Evolutionary conservation across 345 rosid genomes (phyloP).

Genomic region (Combretum micranthum): DNA sequence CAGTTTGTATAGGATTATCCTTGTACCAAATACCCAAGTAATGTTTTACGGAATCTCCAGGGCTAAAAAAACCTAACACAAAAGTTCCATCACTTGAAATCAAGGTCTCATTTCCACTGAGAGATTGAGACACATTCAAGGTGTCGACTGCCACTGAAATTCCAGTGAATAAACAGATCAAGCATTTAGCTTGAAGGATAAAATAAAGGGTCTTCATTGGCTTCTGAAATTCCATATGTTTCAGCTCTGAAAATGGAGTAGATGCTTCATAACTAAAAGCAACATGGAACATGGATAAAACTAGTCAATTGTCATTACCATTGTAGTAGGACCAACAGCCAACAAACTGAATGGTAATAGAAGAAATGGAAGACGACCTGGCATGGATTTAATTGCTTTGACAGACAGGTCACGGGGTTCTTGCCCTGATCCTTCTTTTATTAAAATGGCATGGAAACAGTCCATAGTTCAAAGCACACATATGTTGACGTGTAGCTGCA

Average conservation of each 20-base stretch:
- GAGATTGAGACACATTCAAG: background rate
- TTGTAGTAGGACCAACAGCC: too few relatives aligned
- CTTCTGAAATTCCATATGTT: background rate
- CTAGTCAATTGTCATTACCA: too few relatives aligned
- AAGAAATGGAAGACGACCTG: too few relatives aligned
- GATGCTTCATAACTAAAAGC: too few relatives aligned
- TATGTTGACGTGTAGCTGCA: too few relatives aligned
- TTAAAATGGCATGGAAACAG: too few relatives aligned
- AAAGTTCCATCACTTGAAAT: constrained; percentile 18
- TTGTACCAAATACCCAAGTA: constrained; percentile 46
- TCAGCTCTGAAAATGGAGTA: background rate
- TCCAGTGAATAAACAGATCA: constrained; percentile 2
- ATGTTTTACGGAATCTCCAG: constrained; percentile 13
- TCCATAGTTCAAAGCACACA: too few relatives aligned
- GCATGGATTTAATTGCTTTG: too few relatives aligned
- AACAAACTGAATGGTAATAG: too few relatives aligned
- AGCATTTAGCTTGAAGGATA: background rate
- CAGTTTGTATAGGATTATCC: constrained; percentile 4
- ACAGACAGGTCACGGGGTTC: too few relatives aligned
- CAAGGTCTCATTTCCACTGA: constrained; percentile 5
- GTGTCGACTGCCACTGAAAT: background rate
- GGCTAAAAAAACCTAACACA: constrained; percentile 26
- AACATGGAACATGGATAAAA: too few relatives aligned
- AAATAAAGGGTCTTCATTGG: background rate
- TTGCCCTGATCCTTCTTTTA: too few relatives aligned